Conservation (phyloP, 352 stramenopile species). For the Phytophthora rubi region DNA sequence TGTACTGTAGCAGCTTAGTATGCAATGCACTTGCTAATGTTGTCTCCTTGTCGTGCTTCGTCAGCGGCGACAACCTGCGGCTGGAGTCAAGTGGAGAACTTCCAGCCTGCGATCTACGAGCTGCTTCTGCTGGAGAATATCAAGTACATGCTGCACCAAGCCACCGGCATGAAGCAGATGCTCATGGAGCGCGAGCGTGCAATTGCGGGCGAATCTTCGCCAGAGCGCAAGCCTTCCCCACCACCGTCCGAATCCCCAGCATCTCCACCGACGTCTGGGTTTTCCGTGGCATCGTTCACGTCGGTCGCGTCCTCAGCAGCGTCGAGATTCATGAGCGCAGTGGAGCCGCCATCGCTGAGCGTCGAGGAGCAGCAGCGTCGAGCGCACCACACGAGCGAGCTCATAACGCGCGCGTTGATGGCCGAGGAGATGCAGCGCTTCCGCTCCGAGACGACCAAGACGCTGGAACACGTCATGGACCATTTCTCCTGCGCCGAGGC, state of each 20-base stretch:
- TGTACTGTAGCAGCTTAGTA: neutral
- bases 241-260: conserved; percentile 19
- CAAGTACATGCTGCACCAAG: conserved; percentile 69
- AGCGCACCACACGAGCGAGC: conserved; percentile 42
- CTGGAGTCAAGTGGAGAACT: conserved; percentile 57
- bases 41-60: conserved; percentile 1
- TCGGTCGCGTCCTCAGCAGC: conserved; percentile 46
- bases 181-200: conserved; percentile 52
- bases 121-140: conserved; percentile 68
- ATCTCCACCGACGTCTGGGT: conserved; percentile 23
- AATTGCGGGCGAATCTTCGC: conserved; percentile 23
- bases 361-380: conserved; percentile 50
- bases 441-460: conserved; percentile 44
- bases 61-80: conserved; percentile 45
- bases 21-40: conserved; percentile 3
- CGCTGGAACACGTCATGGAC: conserved; percentile 55
- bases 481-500: conserved; percentile 67
- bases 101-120: conserved; percentile 72
- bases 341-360: conserved; percentile 42
- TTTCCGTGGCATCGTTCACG: conserved; percentile 45
- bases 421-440: conserved; percentile 73
- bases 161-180: conserved; percentile 68
- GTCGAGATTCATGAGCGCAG: conserved; percentile 47
- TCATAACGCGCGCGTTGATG: conserved; percentile 66
- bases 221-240: conserved; percentile 21